phyloP scores from a whole-genome alignment of 768 basidiomycete species.

The Cystofilobasidium macerans region DNA sequence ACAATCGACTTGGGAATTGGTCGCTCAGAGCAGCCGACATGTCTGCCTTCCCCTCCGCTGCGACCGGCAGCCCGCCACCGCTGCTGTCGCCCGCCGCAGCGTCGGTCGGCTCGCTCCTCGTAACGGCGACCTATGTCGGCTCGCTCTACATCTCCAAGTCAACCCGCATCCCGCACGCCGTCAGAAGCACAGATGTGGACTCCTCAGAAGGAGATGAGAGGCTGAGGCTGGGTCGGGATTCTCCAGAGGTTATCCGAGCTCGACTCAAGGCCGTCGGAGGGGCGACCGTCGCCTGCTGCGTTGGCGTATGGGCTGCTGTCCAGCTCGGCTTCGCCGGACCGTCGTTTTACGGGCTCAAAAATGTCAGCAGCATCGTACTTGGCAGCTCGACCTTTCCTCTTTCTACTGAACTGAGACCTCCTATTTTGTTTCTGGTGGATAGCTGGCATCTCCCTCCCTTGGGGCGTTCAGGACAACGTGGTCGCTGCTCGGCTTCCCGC shows the following conservation, averaged over 20 bases:
- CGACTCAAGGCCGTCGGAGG: constrained; percentile 57
- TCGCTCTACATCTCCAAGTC: constrained; percentile 57
- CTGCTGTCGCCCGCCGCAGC: background rate
- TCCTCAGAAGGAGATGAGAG: constrained; percentile 39
- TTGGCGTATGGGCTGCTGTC: constrained; percentile 42
- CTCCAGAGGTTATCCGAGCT: constrained; percentile 72
- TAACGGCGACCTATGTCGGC: constrained; percentile 55
- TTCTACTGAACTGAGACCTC: background rate
- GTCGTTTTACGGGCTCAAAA: background rate
- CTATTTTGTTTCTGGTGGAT: background rate
- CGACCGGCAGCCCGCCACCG: too few species aligned
- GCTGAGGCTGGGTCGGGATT: constrained; percentile 54
- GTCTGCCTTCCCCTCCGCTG: too few species aligned
- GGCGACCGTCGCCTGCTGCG: constrained; percentile 53
- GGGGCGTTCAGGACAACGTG: background rate
- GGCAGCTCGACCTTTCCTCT: too few species aligned
- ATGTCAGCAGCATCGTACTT: too few species aligned
- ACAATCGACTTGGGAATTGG: too few species aligned
- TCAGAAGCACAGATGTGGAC: too few species aligned
- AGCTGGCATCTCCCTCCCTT: background rate
- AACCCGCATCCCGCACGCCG: constrained; percentile 44
- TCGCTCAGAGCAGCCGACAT: too few species aligned
- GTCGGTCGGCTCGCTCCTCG: constrained; percentile 5
- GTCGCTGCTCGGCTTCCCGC: constrained; percentile 26
- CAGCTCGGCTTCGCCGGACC: constrained; percentile 8